Evolutionary conservation across 257 asterid genomes (phyloP).

Genomic region (Plantago elongata): DNA sequence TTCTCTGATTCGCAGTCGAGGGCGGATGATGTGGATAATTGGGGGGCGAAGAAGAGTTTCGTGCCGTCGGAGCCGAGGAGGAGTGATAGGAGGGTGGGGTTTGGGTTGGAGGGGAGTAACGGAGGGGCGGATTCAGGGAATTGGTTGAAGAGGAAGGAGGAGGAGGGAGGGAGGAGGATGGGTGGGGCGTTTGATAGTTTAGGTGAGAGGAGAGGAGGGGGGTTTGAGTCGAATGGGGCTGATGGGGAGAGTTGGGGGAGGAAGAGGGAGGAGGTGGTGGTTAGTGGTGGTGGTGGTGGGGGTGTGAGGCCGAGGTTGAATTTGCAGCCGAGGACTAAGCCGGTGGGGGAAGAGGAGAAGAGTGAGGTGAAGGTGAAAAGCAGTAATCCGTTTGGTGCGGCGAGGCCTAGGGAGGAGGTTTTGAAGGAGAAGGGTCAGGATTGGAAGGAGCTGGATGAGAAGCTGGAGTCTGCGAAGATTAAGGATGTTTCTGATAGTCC

Average conservation of each 20-base stretch:
- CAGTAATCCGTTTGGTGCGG: conserved; percentile 80
- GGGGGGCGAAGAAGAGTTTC: conserved; percentile 72
- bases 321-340: conserved; percentile 55
- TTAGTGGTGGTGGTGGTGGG: conserved; percentile 15
- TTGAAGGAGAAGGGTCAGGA: conserved; percentile 94
- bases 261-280: conserved; percentile 66
- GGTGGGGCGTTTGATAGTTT: conserved; percentile 80
- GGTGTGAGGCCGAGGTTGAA: conserved; percentile 68
- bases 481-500: conserved; percentile 44
- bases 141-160: conserved; percentile 75
- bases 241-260: conserved; percentile 68
- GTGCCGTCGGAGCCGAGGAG: conserved; percentile 64
- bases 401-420: conserved; percentile 97
- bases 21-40: conserved; percentile 83
- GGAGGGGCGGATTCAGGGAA: conserved; percentile 63
- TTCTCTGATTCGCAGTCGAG: conserved; percentile 78
- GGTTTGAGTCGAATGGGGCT: background rate
- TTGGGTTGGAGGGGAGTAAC: conserved; percentile 44
- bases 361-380: conserved; percentile 52
- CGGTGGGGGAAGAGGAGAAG: conserved; percentile 21
- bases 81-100: conserved; percentile 55
- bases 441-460: conserved; percentile 80
- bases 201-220: conserved; percentile 64
- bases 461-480: conserved; percentile 56
- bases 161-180: conserved; percentile 41